These are phyloP conservation scores for Tetradesmus obliquus DNA, from an alignment of 139 green algal species.

Conservation along the genomic window DNA sequence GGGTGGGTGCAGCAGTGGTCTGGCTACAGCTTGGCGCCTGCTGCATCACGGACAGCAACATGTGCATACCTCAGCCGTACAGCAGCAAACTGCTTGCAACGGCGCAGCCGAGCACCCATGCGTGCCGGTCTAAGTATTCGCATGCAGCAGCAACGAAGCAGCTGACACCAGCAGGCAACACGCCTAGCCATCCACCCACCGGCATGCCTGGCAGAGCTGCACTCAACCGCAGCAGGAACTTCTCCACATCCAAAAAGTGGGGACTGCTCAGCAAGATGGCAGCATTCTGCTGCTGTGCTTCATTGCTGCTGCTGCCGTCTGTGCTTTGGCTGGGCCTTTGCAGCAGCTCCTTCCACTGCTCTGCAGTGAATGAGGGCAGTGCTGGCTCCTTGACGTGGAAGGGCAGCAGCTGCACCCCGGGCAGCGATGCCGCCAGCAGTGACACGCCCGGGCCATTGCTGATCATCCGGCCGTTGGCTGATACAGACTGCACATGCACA, in stretches of 20 bases:
- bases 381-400: slow-evolving; percentile 14
- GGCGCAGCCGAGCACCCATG: background rate
- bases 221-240: slow-evolving; percentile 18
- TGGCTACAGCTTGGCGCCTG: too few relatives aligned
- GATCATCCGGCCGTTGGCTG: background rate
- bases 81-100: background rate
- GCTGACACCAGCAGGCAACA: background rate
- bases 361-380: background rate
- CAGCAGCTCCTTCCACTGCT: slow-evolving; percentile 24
- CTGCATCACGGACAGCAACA: too few relatives aligned
- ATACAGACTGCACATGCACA: slow-evolving; percentile 1
- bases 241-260: slow-evolving; percentile 19
- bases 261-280: slow-evolving; percentile 12
- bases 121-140: background rate
- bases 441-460: background rate
- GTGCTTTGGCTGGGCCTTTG: background rate
- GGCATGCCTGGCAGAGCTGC: slow-evolving; percentile 13
- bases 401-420: slow-evolving; percentile 27
- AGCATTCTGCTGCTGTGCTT: background rate
- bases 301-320: background rate
- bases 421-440: slow-evolving; percentile 6
- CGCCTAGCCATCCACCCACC: background rate
- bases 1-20: too few relatives aligned
- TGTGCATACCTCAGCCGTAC: too few relatives aligned
- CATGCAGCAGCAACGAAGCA: background rate